Conservation (phyloP, 805 yeast species). For the Candida xyloterini region DNA sequence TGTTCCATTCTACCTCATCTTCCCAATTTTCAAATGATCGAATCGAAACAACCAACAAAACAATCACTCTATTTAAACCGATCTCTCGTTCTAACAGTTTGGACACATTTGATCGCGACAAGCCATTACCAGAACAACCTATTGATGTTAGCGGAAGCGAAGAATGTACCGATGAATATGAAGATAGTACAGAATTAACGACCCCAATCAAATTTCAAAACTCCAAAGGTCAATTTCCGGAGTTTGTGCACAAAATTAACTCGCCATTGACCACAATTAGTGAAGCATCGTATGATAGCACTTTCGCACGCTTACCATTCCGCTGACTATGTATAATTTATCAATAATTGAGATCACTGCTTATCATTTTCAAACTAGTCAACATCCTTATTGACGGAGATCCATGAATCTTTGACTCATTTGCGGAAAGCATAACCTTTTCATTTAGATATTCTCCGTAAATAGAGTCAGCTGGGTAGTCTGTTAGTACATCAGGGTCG, state of each 20-base stretch:
- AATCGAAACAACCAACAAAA: slow-evolving; percentile 21
- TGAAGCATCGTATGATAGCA: slow-evolving; percentile 28
- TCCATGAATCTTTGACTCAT: neutral
- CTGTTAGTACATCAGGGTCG: neutral
- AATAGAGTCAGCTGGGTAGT: neutral
- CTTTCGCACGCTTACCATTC: slow-evolving; percentile 13
- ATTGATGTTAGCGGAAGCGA: slow-evolving; percentile 19
- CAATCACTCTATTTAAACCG: slow-evolving; percentile 32
- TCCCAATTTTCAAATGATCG: neutral
- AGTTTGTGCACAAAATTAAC: slow-evolving; percentile 15
- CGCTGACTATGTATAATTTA: neutral
- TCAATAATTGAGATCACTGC: slow-evolving; percentile 5
- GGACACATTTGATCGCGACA: neutral
- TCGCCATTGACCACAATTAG: slow-evolving; percentile 32
- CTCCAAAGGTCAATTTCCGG: neutral
- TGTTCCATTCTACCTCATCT: neutral
- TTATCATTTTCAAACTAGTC: slow-evolving; percentile 3
- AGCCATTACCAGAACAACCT: slow-evolving; percentile 1
- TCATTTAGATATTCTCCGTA: neutral
- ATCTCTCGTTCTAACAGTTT: slow-evolving; percentile 9
- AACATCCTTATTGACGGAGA: slow-evolving; percentile 9
- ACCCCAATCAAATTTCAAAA: slow-evolving; percentile 9
- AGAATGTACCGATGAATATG: slow-evolving; percentile 12
- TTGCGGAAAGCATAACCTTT: neutral
- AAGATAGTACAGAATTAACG: slow-evolving; percentile 6